Evolutionary conservation across 2,329 filamentous ascomycete genomes (phyloP).

Genomic region (Lizonia empirigonia): DNA sequence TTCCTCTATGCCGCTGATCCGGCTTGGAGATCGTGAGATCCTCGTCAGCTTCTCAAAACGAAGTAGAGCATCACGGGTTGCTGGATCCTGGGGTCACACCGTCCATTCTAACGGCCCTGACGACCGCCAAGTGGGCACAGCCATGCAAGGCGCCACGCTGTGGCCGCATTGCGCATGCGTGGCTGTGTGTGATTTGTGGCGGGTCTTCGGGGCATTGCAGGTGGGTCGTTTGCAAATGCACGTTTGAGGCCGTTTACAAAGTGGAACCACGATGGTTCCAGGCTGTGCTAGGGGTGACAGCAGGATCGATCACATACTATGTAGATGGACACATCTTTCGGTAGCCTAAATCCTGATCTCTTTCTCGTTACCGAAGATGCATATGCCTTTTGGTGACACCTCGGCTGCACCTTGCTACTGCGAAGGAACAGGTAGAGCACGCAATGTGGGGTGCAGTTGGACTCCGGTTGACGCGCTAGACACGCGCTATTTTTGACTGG

Average conservation of each 20-base stretch:
- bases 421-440: conserved; percentile 5
- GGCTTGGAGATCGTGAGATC: conserved; percentile 14
- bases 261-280: conserved; percentile 15
- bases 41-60: conserved; percentile 11
- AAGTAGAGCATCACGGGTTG: conserved; percentile 7
- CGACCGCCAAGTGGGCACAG: conserved; percentile 18
- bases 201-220: conserved; percentile 9
- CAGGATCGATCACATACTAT: background rate
- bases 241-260: conserved; percentile 13
- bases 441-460: conserved; percentile 9
- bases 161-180: conserved; percentile 14
- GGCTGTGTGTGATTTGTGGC: conserved; percentile 23
- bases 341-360: background rate
- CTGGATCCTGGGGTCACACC: conserved; percentile 15
- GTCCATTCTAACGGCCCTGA: conserved; percentile 3
- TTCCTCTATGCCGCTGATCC: conserved; percentile 8
- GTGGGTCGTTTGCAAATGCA: conserved; percentile 12
- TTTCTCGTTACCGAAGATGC: background rate
- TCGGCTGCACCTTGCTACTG: background rate
- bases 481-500: background rate
- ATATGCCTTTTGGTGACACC: background rate
- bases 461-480: conserved; percentile 1
- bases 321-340: background rate
- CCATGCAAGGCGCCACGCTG: conserved; percentile 21
- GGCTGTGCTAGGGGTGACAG: background rate